These are phyloP conservation scores for Magnaporthales sp. DNA, from an alignment of 2,329 filamentous ascomycete genomes.

Conservation along the genomic window DNA sequence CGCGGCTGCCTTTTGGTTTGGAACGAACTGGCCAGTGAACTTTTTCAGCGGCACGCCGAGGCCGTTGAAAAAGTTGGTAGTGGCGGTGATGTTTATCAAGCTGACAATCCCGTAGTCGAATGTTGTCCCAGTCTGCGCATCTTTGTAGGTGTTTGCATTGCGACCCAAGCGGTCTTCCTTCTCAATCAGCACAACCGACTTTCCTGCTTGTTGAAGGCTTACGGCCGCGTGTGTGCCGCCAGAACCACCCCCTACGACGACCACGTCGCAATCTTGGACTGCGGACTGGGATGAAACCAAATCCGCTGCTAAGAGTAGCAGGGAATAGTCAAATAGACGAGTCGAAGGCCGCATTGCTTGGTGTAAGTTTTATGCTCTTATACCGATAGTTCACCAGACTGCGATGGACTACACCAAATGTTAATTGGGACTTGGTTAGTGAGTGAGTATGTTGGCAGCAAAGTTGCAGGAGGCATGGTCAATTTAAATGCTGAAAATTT, in stretches of 20 bases:
- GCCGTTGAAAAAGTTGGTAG: constrained; percentile 27
- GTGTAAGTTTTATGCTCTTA: not conserved
- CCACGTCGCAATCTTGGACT: constrained; percentile 8
- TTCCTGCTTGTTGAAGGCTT: constrained; percentile 10
- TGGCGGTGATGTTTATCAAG: constrained; percentile 20
- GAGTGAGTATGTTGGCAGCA: not conserved
- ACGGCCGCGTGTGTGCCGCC: constrained; percentile 13
- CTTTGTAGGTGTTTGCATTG: constrained; percentile 35
- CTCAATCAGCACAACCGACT: constrained; percentile 14
- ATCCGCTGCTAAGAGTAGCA: not conserved
- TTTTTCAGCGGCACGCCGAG: not conserved
- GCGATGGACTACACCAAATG: not conserved
- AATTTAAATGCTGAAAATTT: too few relatives aligned
- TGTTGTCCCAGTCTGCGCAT: constrained; percentile 20
- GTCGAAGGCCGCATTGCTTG: not conserved
- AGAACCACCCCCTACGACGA: constrained; percentile 14
- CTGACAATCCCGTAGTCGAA: constrained; percentile 25
- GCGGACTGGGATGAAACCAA: not conserved
- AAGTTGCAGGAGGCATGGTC: too few relatives aligned
- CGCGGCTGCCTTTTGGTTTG: not conserved
- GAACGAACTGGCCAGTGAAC: not conserved
- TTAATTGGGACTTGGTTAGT: not conserved
- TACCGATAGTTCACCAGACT: not conserved
- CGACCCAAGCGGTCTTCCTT: constrained; percentile 16
- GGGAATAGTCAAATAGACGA: not conserved